A percentile compares a stretch with the other conserved stretches of the same genome.
Evolutionary conservation across 768 basidiomycete genomes (phyloP).

Genomic region (Podaxis mareebaensis): DNA sequence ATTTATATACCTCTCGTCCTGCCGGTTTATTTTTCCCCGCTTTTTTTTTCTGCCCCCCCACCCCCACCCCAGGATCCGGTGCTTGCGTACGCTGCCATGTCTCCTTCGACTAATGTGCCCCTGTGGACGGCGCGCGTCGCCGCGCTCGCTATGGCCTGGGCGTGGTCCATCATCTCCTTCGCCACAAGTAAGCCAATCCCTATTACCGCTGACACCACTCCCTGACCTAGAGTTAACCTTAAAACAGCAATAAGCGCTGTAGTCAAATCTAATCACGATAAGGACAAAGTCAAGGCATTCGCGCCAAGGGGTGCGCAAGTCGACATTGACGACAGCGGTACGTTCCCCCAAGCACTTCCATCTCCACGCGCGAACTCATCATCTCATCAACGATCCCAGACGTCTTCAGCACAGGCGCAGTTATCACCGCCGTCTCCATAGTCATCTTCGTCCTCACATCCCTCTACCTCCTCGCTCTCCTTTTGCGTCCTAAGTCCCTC

Average conservation of each 20-base stretch:
- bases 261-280: slow-evolving; percentile 24
- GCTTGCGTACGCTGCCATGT: not conserved
- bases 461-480: slow-evolving; percentile 17
- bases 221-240: not conserved
- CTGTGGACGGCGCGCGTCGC: slow-evolving; percentile 26
- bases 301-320: slow-evolving; percentile 20
- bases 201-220: not conserved
- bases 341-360: not conserved
- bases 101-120: slow-evolving; percentile 16
- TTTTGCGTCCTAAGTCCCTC: slow-evolving; percentile 19
- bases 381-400: slow-evolving; percentile 19
- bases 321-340: slow-evolving; percentile 24
- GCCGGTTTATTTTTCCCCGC: not conserved
- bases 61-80: not conserved
- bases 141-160: slow-evolving; percentile 30
- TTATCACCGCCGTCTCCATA: slow-evolving; percentile 20
- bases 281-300: slow-evolving; percentile 19
- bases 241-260: slow-evolving; percentile 25
- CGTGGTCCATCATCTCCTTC: slow-evolving; percentile 28
- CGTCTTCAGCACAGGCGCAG: slow-evolving; percentile 22
- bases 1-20: not conserved
- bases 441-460: slow-evolving; percentile 21
- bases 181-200: slow-evolving; percentile 18
- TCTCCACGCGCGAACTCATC: not conserved
- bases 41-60: not conserved